These are phyloP conservation scores for Tagetes patula DNA, from an alignment of 129 eudicot species.

Conservation along the genomic window DNA sequence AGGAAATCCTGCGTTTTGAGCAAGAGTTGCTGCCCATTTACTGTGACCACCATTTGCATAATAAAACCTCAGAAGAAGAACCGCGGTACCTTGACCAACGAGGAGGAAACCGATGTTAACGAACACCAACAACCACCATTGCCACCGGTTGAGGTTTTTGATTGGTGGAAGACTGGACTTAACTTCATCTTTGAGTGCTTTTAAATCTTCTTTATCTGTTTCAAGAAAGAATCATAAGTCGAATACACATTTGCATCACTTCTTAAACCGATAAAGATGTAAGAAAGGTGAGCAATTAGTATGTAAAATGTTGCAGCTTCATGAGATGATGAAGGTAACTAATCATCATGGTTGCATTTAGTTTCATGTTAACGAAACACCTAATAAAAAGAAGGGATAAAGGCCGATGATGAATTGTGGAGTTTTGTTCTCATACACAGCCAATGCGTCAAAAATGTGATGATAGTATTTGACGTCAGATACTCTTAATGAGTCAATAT, in stretches of 20 bases:
- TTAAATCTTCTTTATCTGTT: conserved; percentile 29
- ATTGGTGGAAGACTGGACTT: conserved; percentile 27
- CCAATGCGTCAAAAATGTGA: background rate
- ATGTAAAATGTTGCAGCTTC: background rate
- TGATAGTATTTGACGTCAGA: background rate
- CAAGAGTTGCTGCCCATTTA: conserved; percentile 38
- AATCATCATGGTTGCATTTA: background rate
- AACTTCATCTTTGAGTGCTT: background rate
- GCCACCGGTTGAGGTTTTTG: conserved; percentile 20
- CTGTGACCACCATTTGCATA: conserved; percentile 36
- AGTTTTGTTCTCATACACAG: background rate
- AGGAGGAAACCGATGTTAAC: conserved; percentile 33
- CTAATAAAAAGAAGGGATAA: background rate
- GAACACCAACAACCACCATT: conserved; percentile 33
- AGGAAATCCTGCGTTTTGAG: conserved; percentile 41
- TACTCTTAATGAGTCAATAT: background rate
- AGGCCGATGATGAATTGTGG: background rate
- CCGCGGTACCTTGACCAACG: conserved; percentile 34
- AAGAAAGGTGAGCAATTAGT: background rate
- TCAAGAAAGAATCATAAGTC: conserved; percentile 5
- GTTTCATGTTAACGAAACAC: background rate
- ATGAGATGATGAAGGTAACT: background rate
- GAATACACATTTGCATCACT: background rate
- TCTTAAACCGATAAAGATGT: background rate
- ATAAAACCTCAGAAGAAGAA: conserved; percentile 31